Evolutionary conservation across 306 rosid species (phyloP), one percentile per base, ranked within the genome.

Genomic region (Rosa persica): DNA sequence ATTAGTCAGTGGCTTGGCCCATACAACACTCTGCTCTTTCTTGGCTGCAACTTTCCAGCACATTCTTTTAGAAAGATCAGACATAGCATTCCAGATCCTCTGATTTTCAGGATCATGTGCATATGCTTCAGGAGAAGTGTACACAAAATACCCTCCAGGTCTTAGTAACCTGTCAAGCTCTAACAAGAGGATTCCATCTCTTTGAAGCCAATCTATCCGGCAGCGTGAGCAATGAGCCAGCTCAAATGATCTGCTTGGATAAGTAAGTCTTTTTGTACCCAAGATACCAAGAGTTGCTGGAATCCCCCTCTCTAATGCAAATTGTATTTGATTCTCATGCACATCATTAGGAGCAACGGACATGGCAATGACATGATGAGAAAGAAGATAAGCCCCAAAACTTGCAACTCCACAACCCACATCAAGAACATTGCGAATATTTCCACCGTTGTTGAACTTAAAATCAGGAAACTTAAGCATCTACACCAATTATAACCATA

Each of bases 331-430:
- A 84, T 89, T 89, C 86, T 89, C 86, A 47, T 89, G 92, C 6
- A 8, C 90, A 74, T 89, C 92, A 72, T 89, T 89, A 70, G 92
- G 92, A 30, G 92, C 92, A 77, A 89, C 72, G 10, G 92, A 89
- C 90, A 89, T 62, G 1, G 92, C 80, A 38, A 89, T 76, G 17
- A 89, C 76, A 51, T 81, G 64, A 44, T 84, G 90, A 12, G 90
- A 70, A 74, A 89, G 92, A 65, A 89, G 84, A 85, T 89, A 89
- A 60, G 92, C 92, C 60, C 92, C 92, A 51, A 89, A 89, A 84
- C 92, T 89, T 23, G 92, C 92, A 85, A 89, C 92, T 43, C 92
- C 92, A 85, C 92, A 89, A 16, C 92, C 92, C 73, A 89, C 92
- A 77, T 89, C 90, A 5, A 89, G 77, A 16, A 87, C 87, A 74